These are phyloP conservation scores for Plenodomus lindquistii DNA, from an alignment of 2,329 filamentous ascomycete species.

Conservation along the genomic window DNA sequence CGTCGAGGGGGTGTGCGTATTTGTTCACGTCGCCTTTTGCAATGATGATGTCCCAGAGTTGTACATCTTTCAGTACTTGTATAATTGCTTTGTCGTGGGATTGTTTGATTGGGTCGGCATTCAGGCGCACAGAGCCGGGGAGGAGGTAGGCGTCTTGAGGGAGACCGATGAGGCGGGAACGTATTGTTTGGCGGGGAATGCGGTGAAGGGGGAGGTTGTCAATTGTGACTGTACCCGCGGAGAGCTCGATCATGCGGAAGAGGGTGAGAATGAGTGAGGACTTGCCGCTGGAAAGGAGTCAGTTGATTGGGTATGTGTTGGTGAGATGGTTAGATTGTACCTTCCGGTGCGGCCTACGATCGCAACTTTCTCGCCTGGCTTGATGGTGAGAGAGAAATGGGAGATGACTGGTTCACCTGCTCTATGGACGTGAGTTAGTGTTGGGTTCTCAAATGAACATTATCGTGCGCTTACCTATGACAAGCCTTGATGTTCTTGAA, in stretches of 20 bases:
- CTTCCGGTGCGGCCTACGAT: slow-evolving; percentile 60
- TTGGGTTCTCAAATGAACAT: background rate
- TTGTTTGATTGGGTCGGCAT: slow-evolving; percentile 51
- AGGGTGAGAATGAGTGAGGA: slow-evolving; percentile 54
- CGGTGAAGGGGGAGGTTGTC: slow-evolving; percentile 54
- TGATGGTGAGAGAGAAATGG: slow-evolving; percentile 53
- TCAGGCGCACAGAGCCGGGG: slow-evolving; percentile 52
- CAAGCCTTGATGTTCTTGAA: slow-evolving; percentile 51
- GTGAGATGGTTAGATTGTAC: slow-evolving; percentile 25
- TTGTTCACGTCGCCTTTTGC: slow-evolving; percentile 33
- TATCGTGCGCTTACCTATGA: slow-evolving; percentile 43
- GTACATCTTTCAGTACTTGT: slow-evolving; percentile 52
- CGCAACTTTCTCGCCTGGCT: slow-evolving; percentile 54
- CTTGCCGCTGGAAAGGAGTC: slow-evolving; percentile 52
- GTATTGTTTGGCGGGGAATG: slow-evolving; percentile 51
- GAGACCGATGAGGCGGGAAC: slow-evolving; percentile 52
- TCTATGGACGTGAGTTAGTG: slow-evolving; percentile 7
- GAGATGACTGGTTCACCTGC: slow-evolving; percentile 46
- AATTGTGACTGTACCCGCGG: slow-evolving; percentile 50
- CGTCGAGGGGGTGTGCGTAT: slow-evolving; percentile 38
- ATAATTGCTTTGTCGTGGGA: slow-evolving; percentile 48
- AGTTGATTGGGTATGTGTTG: background rate
- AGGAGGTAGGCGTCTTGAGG: slow-evolving; percentile 59
- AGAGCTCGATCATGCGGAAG: slow-evolving; percentile 54
- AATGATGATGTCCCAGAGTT: slow-evolving; percentile 49